These are phyloP conservation scores for Nitzschia palea DNA, from an alignment of 108 stramenopile genomes.

Conservation along the genomic window DNA sequence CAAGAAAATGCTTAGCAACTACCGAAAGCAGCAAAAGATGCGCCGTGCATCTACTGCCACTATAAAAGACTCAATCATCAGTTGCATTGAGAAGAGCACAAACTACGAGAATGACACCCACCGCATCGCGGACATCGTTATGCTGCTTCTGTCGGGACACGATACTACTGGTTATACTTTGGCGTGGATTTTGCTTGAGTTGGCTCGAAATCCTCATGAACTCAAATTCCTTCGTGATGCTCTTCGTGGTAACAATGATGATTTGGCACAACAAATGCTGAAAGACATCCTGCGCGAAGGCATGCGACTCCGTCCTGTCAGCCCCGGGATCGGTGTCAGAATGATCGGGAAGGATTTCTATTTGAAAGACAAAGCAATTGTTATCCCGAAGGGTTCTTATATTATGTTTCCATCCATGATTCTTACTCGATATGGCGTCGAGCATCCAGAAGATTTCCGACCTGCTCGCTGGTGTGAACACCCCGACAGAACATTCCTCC, in stretches of 20 bases:
- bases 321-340: slow-evolving; percentile 24
- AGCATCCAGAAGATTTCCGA: slow-evolving; percentile 44
- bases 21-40: slow-evolving; percentile 26
- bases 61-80: slow-evolving; percentile 29
- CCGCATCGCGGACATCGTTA: slow-evolving; percentile 42
- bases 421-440: slow-evolving; percentile 34
- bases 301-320: slow-evolving; percentile 36
- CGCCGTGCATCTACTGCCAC: slow-evolving; percentile 5
- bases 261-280: slow-evolving; percentile 32
- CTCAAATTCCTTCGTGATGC: slow-evolving; percentile 29
- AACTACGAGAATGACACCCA: slow-evolving; percentile 39
- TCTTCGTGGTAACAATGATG: slow-evolving; percentile 21
- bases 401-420: slow-evolving; percentile 28
- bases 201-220: slow-evolving; percentile 39
- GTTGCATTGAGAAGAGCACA: slow-evolving; percentile 32
- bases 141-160: slow-evolving; percentile 46
- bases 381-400: slow-evolving; percentile 46
- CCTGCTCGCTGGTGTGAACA: slow-evolving; percentile 48
- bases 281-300: slow-evolving; percentile 43
- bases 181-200: slow-evolving; percentile 40
- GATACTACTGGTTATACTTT: slow-evolving; percentile 51
- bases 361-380: slow-evolving; percentile 25
- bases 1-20: slow-evolving; percentile 19
- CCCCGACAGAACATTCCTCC: slow-evolving; percentile 33
- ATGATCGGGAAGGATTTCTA: slow-evolving; percentile 31